These are phyloP conservation scores for Breviolum minutum DNA, from an alignment of 73 alveolate genomes.

Conservation along the genomic window DNA sequence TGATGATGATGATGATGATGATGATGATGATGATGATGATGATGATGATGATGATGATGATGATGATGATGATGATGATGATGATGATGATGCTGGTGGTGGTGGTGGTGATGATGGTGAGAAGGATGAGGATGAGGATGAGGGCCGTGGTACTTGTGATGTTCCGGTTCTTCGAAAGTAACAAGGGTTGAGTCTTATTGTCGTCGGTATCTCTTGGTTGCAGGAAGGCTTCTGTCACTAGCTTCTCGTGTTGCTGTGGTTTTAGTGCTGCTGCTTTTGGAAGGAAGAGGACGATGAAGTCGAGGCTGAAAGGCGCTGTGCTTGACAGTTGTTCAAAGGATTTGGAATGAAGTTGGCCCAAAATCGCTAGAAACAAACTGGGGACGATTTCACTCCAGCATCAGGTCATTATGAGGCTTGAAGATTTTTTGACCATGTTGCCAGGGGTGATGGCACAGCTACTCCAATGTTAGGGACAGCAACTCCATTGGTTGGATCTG, in stretches of 20 bases:
- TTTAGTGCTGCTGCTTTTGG: neutral
- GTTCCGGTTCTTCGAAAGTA: too few species aligned
- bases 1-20: too few species aligned
- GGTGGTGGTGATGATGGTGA: too few species aligned
- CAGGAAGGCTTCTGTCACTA: too few species aligned
- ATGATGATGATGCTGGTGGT: neutral
- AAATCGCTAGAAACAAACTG: neutral
- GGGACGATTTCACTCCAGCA: neutral
- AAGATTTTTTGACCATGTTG: neutral
- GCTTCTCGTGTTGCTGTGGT: too few species aligned
- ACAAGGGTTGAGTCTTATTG: too few species aligned
- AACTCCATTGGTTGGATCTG: conserved; percentile 86
- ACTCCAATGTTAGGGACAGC: conserved; percentile 94
- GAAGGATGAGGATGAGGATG: too few species aligned
- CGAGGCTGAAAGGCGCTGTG: conserved; percentile 52
- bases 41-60: neutral
- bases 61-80: neutral
- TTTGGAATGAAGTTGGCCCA: neutral
- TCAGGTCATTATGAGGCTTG: neutral
- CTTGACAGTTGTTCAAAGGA: neutral
- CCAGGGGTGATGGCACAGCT: conserved; percentile 85
- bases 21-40: too few species aligned
- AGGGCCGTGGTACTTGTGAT: too few species aligned
- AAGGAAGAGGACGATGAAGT: conserved; percentile 86
- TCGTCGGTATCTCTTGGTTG: too few species aligned